phyloP scores from a whole-genome alignment of 2,329 filamentous ascomycete genomes.

The Sporothrix phasma region DNA sequence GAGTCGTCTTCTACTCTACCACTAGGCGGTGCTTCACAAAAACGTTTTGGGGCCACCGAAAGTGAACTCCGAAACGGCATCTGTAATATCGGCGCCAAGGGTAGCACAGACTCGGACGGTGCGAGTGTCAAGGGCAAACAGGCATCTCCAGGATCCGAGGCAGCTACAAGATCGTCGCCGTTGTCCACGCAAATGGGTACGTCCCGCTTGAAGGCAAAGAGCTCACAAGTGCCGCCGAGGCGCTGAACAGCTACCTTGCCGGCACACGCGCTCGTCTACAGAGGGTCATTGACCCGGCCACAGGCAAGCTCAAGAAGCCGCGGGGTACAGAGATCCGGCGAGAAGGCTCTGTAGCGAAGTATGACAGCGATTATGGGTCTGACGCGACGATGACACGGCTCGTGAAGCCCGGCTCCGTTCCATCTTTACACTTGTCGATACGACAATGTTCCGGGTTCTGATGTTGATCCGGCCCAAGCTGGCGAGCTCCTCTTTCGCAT shows the following conservation, averaged over 20 bases:
- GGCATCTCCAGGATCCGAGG: slow-evolving; percentile 30
- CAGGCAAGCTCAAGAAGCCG: slow-evolving; percentile 44
- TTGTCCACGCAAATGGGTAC: slow-evolving; percentile 7
- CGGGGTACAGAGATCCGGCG: not conserved
- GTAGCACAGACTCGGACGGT: slow-evolving; percentile 41
- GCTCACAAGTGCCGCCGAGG: slow-evolving; percentile 67
- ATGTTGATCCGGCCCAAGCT: slow-evolving; percentile 85
- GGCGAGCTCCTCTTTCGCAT: slow-evolving; percentile 88
- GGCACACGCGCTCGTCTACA: slow-evolving; percentile 64
- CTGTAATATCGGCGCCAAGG: slow-evolving; percentile 49
- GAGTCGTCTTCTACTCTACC: slow-evolving; percentile 28
- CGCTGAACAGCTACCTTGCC: slow-evolving; percentile 78
- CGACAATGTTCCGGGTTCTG: slow-evolving; percentile 84
- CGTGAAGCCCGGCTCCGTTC: slow-evolving; percentile 62
- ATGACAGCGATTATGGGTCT: slow-evolving; percentile 18
- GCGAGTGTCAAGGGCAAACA: slow-evolving; percentile 41
- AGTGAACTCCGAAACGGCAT: slow-evolving; percentile 43
- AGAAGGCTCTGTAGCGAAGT: slow-evolving; percentile 25
- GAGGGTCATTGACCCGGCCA: slow-evolving; percentile 50
- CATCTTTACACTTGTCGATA: slow-evolving; percentile 81
- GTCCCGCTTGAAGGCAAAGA: slow-evolving; percentile 63
- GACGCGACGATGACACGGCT: slow-evolving; percentile 30
- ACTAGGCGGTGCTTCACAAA: slow-evolving; percentile 38
- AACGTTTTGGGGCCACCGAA: slow-evolving; percentile 43
- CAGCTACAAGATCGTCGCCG: not conserved